Base-by-base conservation (phyloP, 1,139 yeast genomes). In the Kurtzmaniella quercitrusa region DNA sequence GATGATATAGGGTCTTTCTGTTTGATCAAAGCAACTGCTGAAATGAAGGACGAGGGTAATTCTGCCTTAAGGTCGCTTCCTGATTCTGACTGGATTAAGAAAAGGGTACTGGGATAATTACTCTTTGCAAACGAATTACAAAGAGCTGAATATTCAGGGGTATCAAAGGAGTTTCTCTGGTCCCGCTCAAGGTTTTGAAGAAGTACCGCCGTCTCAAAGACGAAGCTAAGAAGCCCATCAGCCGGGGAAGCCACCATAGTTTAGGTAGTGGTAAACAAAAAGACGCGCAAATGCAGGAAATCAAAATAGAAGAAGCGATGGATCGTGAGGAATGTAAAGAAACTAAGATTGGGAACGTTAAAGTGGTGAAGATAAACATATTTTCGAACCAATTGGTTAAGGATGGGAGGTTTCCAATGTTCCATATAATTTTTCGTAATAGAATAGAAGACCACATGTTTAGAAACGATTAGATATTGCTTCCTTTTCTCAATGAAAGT, bases 21-120 rank as follows among this genome's bases (percentile, higher is more conserved):
- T 49, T 80, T 80, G 38, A 79, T 67, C 18, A 78, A 48, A 1
- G 75, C 76, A 15, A 69, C 40, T 40, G 58, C 46, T 22, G 28
- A 14, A 16, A 18, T 17, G 7, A 33, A 32, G 12, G 37, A 23
- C 9, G 34, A 12, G 16, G 39, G 21, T 30, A 18, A 20, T 19
- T 38, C 36, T 17, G 34, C 38, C 16, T 11, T 23, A 12, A 19
- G 11, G 39, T 39, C 12, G 6, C 11, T 11, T 4, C 18, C 18
- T 26, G 36, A 33, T n/a, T 33, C 35, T 7, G 38, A 14, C 17
- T 49, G 49, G 5, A 49, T 33, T n/a, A 53, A 23, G 38, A 43
- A 55, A 26, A 57, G 44, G 2, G 59, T 51, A 39, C 51, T 53
- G 7, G 53, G 51, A 15, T 48, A 44, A 22, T 44, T 43, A 36